Percentiles rank a stretch among this genome's conserved stretches.
Evolutionary conservation across 768 basidiomycete genomes (phyloP).

Genomic region (Phanerochaete carnosa): DNA sequence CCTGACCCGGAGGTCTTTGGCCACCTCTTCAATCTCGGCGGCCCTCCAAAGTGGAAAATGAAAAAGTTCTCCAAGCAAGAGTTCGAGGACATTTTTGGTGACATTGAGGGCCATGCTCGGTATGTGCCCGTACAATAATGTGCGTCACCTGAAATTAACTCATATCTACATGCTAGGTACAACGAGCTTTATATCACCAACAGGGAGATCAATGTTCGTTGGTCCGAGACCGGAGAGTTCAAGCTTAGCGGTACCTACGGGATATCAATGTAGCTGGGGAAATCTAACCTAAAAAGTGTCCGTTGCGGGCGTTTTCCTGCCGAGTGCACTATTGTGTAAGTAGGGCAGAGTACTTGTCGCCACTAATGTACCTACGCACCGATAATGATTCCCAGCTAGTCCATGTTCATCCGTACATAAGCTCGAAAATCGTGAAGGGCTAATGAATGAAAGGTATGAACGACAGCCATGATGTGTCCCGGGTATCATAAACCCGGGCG

Average conservation of each 20-base stretch:
- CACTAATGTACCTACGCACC: neutral
- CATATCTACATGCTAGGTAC: conserved; percentile 31
- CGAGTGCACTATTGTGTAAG: too few relatives aligned
- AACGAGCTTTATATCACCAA: conserved; percentile 35
- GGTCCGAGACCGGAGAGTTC: conserved; percentile 49
- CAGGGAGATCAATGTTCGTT: conserved; percentile 41
- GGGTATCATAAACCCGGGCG: conserved; percentile 5
- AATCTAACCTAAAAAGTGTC: too few relatives aligned
- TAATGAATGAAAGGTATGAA: conserved; percentile 21
- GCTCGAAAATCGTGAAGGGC: neutral
- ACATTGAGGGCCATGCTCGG: conserved; percentile 35
- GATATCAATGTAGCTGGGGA: neutral
- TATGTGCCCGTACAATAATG: conserved; percentile 20
- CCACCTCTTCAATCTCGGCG: conserved; percentile 36
- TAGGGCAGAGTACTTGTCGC: neutral
- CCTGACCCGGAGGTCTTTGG: conserved; percentile 46
- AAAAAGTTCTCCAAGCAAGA: conserved; percentile 34
- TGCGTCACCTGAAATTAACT: neutral
- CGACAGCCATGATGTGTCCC: conserved; percentile 2
- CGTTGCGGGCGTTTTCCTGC: too few relatives aligned
- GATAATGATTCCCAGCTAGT: neutral
- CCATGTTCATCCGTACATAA: neutral
- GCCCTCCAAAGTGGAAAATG: conserved; percentile 46
- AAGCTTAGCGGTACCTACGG: conserved; percentile 54
- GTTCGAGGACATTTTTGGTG: conserved; percentile 18